Base-by-base conservation (phyloP, 768 basidiomycete genomes). In the Trametes coccinea region DNA sequence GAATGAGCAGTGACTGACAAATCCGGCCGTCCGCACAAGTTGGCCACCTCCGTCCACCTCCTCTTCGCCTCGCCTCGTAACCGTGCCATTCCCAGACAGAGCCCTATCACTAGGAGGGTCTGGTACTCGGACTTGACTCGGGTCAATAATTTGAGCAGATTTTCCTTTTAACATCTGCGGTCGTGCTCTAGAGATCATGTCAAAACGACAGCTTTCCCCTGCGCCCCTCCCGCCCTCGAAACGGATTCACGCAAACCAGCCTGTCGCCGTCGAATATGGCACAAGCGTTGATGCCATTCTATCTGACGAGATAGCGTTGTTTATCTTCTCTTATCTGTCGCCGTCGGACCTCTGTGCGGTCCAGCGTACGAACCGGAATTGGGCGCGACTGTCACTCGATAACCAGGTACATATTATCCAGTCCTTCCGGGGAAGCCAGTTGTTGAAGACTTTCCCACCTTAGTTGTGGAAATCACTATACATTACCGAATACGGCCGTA, bases 251-350 rank as follows among this genome's bases (percentile, higher is more conserved):
- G 71, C 56, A 9, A 64, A 66, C 48, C 48, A 45, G 56, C 39
- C 16, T 49, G 55, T 64, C 63, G 30, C 59, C 58, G 2, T 60
- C 56, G 34, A 27, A 3, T 58, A 62, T 31, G 66, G 56, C 5
- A 49, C 62, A 30, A 46, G 77, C 14, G 84, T 89, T 67, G 82
- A 87, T 62, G 77, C 73, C 58, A 76, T 81, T 4, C 74, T 92
- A 45, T 92, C 84, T 69, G 91, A 93, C 67, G 90, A 93, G 74
- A 82, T 93, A 48, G 76, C 91, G 48, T 77, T 92, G 22, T 81
- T 79, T 68, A 85, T 92, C 56, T 89, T 93, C 77, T 85, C 89
- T 2, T 80, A 86, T 73, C 79, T 93, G 41, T 79, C 83, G 33
- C 85, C 80, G 76, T 67, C 73, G 22, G 90, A 91, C 73, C 83